Evolutionary conservation across 805 yeast genomes (phyloP), one percentile per base, ranked within the genome.

Genomic region (Saccharomyces cerevisiae): DNA sequence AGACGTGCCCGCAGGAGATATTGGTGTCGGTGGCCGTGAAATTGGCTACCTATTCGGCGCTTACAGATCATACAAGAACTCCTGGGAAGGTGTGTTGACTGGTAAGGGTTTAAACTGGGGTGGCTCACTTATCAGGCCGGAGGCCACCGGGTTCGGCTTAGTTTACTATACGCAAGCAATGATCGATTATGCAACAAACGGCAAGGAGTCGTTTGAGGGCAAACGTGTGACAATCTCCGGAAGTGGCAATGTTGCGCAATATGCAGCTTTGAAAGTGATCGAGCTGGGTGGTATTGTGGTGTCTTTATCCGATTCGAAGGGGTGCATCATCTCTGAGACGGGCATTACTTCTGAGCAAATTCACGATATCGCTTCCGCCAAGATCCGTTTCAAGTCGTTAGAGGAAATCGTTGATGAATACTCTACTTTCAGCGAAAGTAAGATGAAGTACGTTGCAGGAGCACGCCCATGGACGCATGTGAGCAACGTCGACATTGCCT

Each of bases 1-100:
- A 57, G 99, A 92, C 77, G 97, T 94, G 53, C 99, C 99, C 71
- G 99, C 99, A 63, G 99, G 99, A 76, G 99, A 92, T 77, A 92
- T 92, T 73, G 96, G 96, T 81, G 96, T 89, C 61, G 96, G 97
- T 78, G 98, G 97, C 67, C 83, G 95, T 75, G 73, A 89, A 78
- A 80, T 90, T 61, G 96, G 97, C 66, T 92, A 73, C 87, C 78
- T 92, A 72, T 94, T 89, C 67, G 99, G 99, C 77, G 97, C 97
- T 64, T 92, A 88, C 90, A 89, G 90, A 82, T 79, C 81, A 67
- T 80, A 81, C 83, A 85, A 81, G 76, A 92, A 92, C 85, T 79
- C 84, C 70, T 92, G 90, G 85, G 92, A 92, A 74, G 98, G 98
- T 81, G 95, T 92, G 52, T 81, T 92, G 67, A 92, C 99, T 72